These are phyloP conservation scores for Arabidopsis thaliana DNA, from an alignment of 345 rosid species.

Conservation along the genomic window TAIR10.1 NC_003074.8:1725001-1725500, in stretches of 20 bases:
- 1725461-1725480: not conserved
- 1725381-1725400: not conserved
- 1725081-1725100: conserved; percentile 48
- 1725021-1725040: conserved; percentile 63
- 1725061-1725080: conserved; percentile 50
- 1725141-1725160: conserved; percentile 41
- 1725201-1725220: conserved; percentile 21
- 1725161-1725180: conserved; percentile 60
- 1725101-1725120: conserved; percentile 29
- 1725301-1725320: conserved; percentile 56
- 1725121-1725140: conserved; percentile 37
- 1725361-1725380: not conserved
- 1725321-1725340: not conserved
- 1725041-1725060: conserved; percentile 40
- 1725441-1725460: not conserved
- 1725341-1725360: not conserved
- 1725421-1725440: not conserved
- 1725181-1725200: conserved; percentile 38
- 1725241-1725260: conserved; percentile 37
- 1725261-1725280: conserved; percentile 23
- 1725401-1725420: not conserved
- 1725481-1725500: conserved; percentile 7
- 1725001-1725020: conserved; percentile 51
- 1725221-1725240: conserved; percentile 26
- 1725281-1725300: conserved; percentile 32